Conservation (phyloP, 225 moss, liverwort and hornwort genomes). For the Bryoerythrophyllum caledonicum region DNA sequence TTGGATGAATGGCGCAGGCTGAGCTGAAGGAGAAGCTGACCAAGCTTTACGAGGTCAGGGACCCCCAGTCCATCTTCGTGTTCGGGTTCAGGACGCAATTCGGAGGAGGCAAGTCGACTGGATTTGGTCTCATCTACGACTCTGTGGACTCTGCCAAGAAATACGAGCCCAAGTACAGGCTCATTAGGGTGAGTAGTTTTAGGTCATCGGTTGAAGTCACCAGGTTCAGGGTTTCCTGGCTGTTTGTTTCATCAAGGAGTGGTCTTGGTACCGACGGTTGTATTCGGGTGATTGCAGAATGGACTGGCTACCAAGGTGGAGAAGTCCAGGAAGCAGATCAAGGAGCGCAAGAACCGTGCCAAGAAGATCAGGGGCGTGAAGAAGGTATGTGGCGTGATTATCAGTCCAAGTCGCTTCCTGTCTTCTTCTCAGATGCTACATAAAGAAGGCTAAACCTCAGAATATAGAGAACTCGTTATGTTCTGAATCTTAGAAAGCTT, state of each 20-base stretch:
- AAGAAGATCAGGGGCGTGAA: conserved; percentile 92
- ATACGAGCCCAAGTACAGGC: conserved; percentile 50
- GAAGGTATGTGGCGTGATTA: conserved; percentile 59
- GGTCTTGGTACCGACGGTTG: background rate
- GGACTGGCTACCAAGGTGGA: conserved; percentile 92
- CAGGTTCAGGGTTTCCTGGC: background rate
- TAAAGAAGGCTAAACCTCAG: too few species aligned
- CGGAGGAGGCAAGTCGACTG: conserved; percentile 92
- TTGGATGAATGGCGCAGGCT: conserved; percentile 34
- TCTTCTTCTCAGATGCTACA: background rate
- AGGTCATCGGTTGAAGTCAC: conserved; percentile 13
- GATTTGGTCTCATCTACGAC: conserved; percentile 57
- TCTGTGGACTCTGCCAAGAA: conserved; percentile 47
- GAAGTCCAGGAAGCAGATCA: conserved; percentile 96
- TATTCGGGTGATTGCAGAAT: conserved; percentile 41
- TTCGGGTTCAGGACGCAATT: conserved; percentile 95
- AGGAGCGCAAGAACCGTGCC: conserved; percentile 93
- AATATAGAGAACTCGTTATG: too few species aligned
- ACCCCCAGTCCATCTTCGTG: conserved; percentile 75
- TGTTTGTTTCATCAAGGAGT: background rate
- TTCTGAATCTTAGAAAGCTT: too few species aligned
- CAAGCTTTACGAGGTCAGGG: conserved; percentile 80
- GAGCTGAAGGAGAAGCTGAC: conserved; percentile 94
- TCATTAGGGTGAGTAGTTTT: conserved; percentile 30
- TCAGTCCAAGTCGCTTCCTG: too few species aligned